Evolutionary conservation across 441 rosid genomes (phyloP).

Genomic region (Populus hybrid): DNA sequence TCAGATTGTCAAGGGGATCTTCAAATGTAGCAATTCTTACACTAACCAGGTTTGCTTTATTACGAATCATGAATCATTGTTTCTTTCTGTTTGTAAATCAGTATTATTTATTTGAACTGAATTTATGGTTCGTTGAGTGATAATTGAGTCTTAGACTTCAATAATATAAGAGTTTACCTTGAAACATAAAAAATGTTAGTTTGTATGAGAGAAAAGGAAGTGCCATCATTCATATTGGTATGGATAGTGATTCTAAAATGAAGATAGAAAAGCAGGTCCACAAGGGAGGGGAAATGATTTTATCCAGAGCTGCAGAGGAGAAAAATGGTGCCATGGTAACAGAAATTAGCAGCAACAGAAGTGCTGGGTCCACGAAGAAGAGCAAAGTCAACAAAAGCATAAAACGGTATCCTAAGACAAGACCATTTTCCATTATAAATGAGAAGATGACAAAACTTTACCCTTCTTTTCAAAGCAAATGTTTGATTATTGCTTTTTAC

Average conservation of each 20-base stretch:
- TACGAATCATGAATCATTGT: background rate
- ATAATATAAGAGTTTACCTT: background rate
- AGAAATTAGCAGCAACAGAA: conserved; percentile 25
- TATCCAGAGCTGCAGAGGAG: conserved; percentile 46
- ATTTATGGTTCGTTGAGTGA: background rate
- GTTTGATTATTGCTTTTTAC: background rate
- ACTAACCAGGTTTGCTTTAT: conserved; percentile 55
- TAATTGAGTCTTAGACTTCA: background rate
- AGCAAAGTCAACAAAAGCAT: conserved; percentile 59
- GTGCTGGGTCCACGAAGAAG: conserved; percentile 35
- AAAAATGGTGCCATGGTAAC: conserved; percentile 31
- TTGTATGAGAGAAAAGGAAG: background rate
- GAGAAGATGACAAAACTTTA: background rate
- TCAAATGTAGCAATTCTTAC: conserved; percentile 73
- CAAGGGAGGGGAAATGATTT: conserved; percentile 74
- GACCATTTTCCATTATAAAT: background rate
- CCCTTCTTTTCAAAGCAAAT: conserved; percentile 8
- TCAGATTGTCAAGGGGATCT: conserved; percentile 78
- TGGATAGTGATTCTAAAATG: background rate
- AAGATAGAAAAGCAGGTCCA: conserved; percentile 40
- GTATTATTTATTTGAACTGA: background rate
- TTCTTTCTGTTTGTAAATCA: background rate
- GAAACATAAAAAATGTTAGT: background rate
- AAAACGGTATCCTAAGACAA: conserved; percentile 57
- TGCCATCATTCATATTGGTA: background rate